These are phyloP conservation scores for Xanthoceras sorbifolium DNA, from an alignment of 345 rosid species.

Conservation along the genomic window DNA sequence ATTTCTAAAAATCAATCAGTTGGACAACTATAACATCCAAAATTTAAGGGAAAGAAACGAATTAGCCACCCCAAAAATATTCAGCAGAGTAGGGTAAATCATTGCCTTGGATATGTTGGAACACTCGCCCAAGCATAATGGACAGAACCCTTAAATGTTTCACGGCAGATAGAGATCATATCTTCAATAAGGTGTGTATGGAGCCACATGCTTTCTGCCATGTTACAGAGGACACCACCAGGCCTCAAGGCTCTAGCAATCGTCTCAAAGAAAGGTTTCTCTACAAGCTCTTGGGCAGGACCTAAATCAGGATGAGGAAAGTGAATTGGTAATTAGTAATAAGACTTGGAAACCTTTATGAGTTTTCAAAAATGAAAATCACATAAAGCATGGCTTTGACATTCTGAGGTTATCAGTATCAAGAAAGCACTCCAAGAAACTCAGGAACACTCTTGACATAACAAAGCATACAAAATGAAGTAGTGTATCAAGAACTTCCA, in stretches of 20 bases:
- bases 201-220: conserved; percentile 99
- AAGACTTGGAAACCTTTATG: not conserved
- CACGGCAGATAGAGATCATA: conserved; percentile 69
- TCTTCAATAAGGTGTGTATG: conserved; percentile 93
- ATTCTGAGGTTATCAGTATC: not conserved
- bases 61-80: not conserved
- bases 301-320: conserved; percentile 44
- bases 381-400: not conserved
- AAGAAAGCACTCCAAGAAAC: not conserved
- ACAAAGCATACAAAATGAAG: not conserved
- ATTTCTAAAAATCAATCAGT: conserved; percentile 1
- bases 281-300: conserved; percentile 93
- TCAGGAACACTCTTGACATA: not conserved
- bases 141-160: conserved; percentile 81
- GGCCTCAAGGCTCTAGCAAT: conserved; percentile 80
- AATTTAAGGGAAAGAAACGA: conserved; percentile 1
- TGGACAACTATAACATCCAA: not conserved
- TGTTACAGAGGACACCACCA: conserved; percentile 93
- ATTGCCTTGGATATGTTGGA: conserved; percentile 95
- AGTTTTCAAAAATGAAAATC: not conserved
- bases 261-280: conserved; percentile 89
- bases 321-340: not conserved
- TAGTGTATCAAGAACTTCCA: not conserved
- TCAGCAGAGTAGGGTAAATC: not conserved
- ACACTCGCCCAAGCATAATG: conserved; percentile 96